phyloP scores from a whole-genome alignment of 1,284 basidiomycete species.

The Serendipita sp. region DNA sequence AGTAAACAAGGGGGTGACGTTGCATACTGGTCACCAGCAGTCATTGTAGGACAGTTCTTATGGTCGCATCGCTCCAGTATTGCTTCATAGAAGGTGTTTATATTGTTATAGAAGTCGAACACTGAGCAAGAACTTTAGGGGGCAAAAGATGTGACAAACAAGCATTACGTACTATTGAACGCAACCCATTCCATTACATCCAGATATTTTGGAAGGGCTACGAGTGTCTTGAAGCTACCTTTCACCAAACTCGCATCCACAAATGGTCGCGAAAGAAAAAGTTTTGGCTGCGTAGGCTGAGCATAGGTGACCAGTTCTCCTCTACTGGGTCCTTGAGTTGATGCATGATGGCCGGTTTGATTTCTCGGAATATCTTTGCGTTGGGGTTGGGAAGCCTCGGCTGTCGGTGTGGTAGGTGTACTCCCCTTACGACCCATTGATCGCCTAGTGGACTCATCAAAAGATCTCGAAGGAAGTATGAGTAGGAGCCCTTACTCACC shows the following conservation, averaged over 20 bases:
- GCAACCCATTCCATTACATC: slow-evolving; percentile 99
- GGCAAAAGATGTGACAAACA: not conserved
- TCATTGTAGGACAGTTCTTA: slow-evolving; percentile 84
- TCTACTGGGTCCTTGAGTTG: not conserved
- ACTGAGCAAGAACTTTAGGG: slow-evolving; percentile 32
- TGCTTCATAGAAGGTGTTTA: slow-evolving; percentile 95
- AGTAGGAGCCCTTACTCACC: slow-evolving; percentile 30
- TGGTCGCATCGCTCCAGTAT: slow-evolving; percentile 90
- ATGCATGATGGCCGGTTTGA: slow-evolving; percentile 15
- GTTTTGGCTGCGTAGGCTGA: slow-evolving; percentile 38
- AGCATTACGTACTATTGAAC: slow-evolving; percentile 63
- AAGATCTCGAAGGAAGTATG: slow-evolving; percentile 12
- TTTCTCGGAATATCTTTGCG: slow-evolving; percentile 29
- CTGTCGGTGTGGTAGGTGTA: slow-evolving; percentile 49
- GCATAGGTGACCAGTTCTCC: slow-evolving; percentile 24
- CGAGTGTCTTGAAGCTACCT: slow-evolving; percentile 97
- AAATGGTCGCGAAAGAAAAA: slow-evolving; percentile 90
- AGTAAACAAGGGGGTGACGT: not conserved
- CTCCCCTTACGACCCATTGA: slow-evolving; percentile 27
- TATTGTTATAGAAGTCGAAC: slow-evolving; percentile 90
- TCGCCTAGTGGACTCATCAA: slow-evolving; percentile 22
- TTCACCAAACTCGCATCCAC: slow-evolving; percentile 95
- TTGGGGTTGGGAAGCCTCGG: slow-evolving; percentile 31
- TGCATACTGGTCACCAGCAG: slow-evolving; percentile 73
- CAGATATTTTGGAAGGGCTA: slow-evolving; percentile 92